Evolutionary conservation across 176 grass and related monocot genomes (phyloP), one percentile per base, ranked within the genome.

Genomic region (Triticum urartu): DNA sequence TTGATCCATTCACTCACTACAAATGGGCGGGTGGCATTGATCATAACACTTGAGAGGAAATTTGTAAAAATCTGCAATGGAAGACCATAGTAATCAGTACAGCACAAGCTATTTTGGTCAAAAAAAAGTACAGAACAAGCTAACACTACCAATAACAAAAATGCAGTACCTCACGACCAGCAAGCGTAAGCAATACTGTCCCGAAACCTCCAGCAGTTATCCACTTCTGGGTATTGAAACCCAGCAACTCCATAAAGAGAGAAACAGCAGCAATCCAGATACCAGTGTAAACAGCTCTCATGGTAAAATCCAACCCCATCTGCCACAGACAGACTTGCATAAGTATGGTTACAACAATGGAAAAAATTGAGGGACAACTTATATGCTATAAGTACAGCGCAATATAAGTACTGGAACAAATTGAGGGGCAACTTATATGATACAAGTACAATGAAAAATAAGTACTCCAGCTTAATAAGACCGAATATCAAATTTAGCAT

Each of bases 41-140:
- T 99, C 97, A 96, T 99, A 54, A 96, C 85, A 99, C 97, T 94
- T 13, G 94, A 96, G 60, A 99, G 92, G 80, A 99, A 99, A 72
- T 99, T 99, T 12, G 94, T 99, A 61, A 99, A 99, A 82, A 99
- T 99, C 97, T 96, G 87, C 70, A 83, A 38, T 8, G 32, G 21
- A 88, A 43, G 71, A 66, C 64, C 14, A 86, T 45, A 73, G 18
- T 5, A 79, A 72, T 82, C 48, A 92, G 42, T 52, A 65, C 32
- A 15, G 50, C 50, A 52, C 48, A 52, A 47, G 45, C 45, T 47
- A 47, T 30, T 40, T 40, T 40, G 8, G 39, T 40, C 39, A 40
- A 40, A 40, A 40, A 8, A 40, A 40, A 40, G 39, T 40, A 69
- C 38, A 40, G 21, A 21, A 67, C 42, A 86, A 78, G 65, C 60